A percentile compares a stretch with the other conserved stretches of the same genome.
Evolutionary conservation across 2,329 filamentous ascomycete species (phyloP).

Genomic region (Fusarium torreyae): DNA sequence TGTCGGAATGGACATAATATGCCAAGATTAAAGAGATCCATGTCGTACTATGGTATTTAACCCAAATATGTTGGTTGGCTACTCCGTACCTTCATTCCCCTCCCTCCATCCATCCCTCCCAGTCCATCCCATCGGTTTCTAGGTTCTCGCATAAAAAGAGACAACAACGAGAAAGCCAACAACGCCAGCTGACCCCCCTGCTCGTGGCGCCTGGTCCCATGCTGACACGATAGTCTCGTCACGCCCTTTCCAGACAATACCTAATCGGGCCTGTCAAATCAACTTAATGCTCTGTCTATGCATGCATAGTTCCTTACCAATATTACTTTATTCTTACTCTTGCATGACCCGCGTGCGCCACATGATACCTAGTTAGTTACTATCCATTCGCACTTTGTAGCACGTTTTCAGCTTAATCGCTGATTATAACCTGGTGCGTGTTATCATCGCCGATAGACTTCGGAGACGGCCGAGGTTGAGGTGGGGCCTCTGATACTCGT

Average conservation of each 20-base stretch:
- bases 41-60: neutral
- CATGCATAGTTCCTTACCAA: conserved; percentile 30
- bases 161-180: conserved; percentile 15
- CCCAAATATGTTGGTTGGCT: conserved; percentile 10
- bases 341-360: conserved; percentile 30
- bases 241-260: conserved; percentile 1
- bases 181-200: conserved; percentile 22
- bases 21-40: conserved; percentile 11
- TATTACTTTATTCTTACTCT: conserved; percentile 14
- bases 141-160: neutral
- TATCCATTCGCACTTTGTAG: conserved; percentile 1
- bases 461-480: conserved; percentile 30
- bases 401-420: conserved; percentile 1
- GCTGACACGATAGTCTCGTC: conserved; percentile 39
- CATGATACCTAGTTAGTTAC: conserved; percentile 10
- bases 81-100: conserved; percentile 4
- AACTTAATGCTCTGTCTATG: conserved; percentile 19
- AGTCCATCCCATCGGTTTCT: neutral
- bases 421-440: conserved; percentile 16
- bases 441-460: conserved; percentile 22
- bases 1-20: conserved; percentile 22
- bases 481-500: conserved; percentile 14
- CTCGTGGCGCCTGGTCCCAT: conserved; percentile 22
- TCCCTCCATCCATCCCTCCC: neutral
- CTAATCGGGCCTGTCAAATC: conserved; percentile 7